These are phyloP conservation scores for Pleurostoma richardsiae DNA, from an alignment of 2,329 filamentous ascomycete genomes.

Conservation along the genomic window DNA sequence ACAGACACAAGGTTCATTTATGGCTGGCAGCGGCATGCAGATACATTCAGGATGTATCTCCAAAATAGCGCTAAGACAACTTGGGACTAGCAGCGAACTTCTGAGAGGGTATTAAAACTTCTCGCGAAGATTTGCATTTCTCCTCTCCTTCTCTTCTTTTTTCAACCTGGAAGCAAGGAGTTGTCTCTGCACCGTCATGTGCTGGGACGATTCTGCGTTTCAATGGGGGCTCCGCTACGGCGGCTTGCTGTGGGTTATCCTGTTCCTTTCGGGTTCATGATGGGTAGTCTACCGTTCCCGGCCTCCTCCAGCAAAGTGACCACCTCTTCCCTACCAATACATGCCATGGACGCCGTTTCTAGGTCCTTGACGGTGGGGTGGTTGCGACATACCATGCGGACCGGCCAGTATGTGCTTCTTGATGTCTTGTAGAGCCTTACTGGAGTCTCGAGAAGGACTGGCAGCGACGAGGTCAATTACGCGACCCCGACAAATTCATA, in stretches of 20 bases:
- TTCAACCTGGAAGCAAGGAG: constrained; percentile 39
- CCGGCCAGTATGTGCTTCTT: too few species aligned
- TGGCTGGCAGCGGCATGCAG: too few species aligned
- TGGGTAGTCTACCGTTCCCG: constrained; percentile 53
- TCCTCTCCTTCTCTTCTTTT: constrained; percentile 17
- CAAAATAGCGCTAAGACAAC: too few species aligned
- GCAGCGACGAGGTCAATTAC: too few species aligned
- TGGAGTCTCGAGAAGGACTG: too few species aligned
- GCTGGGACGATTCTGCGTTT: constrained; percentile 32
- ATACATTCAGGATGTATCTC: too few species aligned
- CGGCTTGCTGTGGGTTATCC: constrained; percentile 51
- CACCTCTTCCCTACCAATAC: constrained; percentile 34
- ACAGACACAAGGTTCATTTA: too few species aligned
- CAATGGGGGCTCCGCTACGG: constrained; percentile 44
- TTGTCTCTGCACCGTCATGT: constrained; percentile 45
- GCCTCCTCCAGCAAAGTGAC: constrained; percentile 43
- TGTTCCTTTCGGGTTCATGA: constrained; percentile 21
- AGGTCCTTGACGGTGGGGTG: constrained; percentile 49
- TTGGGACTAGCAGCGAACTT: too few species aligned
- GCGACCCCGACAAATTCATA: too few species aligned
- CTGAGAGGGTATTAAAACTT: too few species aligned
- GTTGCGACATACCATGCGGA: constrained; percentile 32
- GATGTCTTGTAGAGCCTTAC: too few species aligned
- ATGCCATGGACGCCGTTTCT: constrained; percentile 34
- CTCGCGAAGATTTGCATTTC: too few species aligned